Conservation (phyloP, 2,329 filamentous ascomycete genomes). For the Aspergillus aculeatus region DNA sequence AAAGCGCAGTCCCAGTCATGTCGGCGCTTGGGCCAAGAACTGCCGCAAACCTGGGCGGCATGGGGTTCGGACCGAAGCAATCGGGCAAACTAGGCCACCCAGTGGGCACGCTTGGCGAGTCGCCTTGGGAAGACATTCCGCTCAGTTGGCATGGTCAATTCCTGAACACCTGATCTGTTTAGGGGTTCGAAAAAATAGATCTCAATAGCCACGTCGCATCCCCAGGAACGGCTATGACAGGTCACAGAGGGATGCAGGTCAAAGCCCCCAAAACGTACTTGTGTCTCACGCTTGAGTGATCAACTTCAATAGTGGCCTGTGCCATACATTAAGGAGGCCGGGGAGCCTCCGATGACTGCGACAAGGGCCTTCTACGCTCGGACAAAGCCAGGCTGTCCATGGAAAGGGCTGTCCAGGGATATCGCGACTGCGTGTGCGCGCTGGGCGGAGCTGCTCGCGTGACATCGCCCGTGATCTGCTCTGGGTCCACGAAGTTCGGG, state of each 20-base stretch:
- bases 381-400: slow-evolving; percentile 30
- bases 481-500: slow-evolving; percentile 43
- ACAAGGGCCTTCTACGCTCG: slow-evolving; percentile 24
- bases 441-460: slow-evolving; percentile 33
- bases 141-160: neutral
- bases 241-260: neutral
- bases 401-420: slow-evolving; percentile 27
- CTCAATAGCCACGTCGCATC: neutral
- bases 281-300: neutral
- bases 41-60: neutral
- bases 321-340: slow-evolving; percentile 18
- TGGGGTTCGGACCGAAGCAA: neutral
- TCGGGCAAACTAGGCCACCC: neutral
- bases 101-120: neutral
- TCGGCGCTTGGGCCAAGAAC: neutral
- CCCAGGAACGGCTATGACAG: neutral
- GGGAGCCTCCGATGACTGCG: slow-evolving; percentile 15
- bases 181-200: neutral
- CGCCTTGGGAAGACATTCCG: neutral
- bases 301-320: neutral
- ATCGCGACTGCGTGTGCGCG: slow-evolving; percentile 13
- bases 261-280: neutral
- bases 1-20: neutral
- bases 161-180: neutral
- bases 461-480: slow-evolving; percentile 39